Percentiles rank a stretch among this genome's conserved stretches.
Conservation (phyloP, 1,284 basidiomycete species). For the Cryptococcus maquisensis region DNA sequence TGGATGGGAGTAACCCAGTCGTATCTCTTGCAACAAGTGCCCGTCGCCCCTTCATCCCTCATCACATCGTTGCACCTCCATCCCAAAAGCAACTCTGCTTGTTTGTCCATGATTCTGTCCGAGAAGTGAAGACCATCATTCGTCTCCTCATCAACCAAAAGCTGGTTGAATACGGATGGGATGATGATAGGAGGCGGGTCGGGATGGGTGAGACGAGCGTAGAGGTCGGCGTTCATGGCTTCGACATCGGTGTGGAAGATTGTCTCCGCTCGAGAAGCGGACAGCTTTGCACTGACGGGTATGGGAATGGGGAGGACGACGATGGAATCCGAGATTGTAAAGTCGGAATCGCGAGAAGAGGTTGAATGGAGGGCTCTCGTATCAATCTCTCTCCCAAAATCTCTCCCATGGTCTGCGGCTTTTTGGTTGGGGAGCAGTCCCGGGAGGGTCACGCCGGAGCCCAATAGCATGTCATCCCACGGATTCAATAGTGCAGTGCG, state of each 20-base stretch:
- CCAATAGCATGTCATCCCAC: conserved; percentile 37
- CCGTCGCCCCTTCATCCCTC: conserved; percentile 65
- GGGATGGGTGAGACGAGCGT: conserved; percentile 57
- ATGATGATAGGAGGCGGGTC: conserved; percentile 56
- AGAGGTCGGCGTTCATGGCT: conserved; percentile 79
- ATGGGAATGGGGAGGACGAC: conserved; percentile 72
- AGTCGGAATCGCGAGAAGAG: conserved; percentile 8
- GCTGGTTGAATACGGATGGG: conserved; percentile 70
- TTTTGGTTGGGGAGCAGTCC: conserved; percentile 13
- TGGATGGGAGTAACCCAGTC: conserved; percentile 64
- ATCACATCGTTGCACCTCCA: conserved; percentile 71
- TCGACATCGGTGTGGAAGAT: conserved; percentile 74
- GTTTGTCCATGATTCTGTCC: conserved; percentile 59
- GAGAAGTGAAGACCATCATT: conserved; percentile 79
- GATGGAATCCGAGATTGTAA: conserved; percentile 61
- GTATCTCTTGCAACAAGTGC: conserved; percentile 77
- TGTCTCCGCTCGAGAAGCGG: conserved; percentile 59
- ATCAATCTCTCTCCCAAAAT: neutral
- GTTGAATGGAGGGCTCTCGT: conserved; percentile 1
- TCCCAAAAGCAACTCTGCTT: conserved; percentile 76
- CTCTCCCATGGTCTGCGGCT: neutral
- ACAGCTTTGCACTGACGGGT: conserved; percentile 68
- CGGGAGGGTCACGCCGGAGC: conserved; percentile 19
- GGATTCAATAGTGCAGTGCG: conserved; percentile 32
- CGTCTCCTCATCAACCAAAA: conserved; percentile 68